Base-by-base conservation (phyloP, 2,329 filamentous ascomycete species). In the Fusarium sp. region DNA sequence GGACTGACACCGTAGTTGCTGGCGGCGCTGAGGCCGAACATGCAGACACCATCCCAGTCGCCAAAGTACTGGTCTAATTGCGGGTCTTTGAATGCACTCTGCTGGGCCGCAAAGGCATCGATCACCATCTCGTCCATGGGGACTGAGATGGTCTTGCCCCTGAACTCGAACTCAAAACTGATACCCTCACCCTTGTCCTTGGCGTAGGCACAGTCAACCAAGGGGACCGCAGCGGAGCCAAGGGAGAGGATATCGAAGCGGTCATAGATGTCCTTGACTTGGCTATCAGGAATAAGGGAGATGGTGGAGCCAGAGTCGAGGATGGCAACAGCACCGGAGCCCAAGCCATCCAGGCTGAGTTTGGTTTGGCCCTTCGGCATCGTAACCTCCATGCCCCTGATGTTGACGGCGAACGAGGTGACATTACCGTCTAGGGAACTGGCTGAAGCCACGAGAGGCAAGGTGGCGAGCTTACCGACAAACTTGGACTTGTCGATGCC, bases 401-500 rank as follows among this genome's bases (percentile, higher is more conserved):
- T 58, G 31, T 73, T 51, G 31, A 82, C 75, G 9, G 81, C 80
- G 76, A 88, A 80, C 55, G 81, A 76, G 67, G 80, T 80, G 63
- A 87, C 77, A 60, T 84, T 82, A 42, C 75, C 71, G 79, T 84
- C 87, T 70, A 81, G 77, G 61, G 86, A 80, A 61, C 83, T 82
- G n/a, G 84, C 79, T 10, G 75, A 72, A 22, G 74, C 49, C 67
- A 91, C 82, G 69, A 95, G 89, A 6, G 81, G 77, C 24, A 86
- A 70, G 44, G 75, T 79, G 16, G 74, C 71, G 44, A 83, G 76
- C 44, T 87, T 81, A 62, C 92, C 93, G 4, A 85, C 79, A 83
- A 91, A 96, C 80, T 95, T 95, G 69, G 88, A 87, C 0, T 89
- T 92, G 80, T 96, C 93, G 73, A 96, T 90, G 57, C 92, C 94